Evolutionary conservation across 2,329 filamentous ascomycete species (phyloP).

Genomic region (Fonsecaea nubica): DNA sequence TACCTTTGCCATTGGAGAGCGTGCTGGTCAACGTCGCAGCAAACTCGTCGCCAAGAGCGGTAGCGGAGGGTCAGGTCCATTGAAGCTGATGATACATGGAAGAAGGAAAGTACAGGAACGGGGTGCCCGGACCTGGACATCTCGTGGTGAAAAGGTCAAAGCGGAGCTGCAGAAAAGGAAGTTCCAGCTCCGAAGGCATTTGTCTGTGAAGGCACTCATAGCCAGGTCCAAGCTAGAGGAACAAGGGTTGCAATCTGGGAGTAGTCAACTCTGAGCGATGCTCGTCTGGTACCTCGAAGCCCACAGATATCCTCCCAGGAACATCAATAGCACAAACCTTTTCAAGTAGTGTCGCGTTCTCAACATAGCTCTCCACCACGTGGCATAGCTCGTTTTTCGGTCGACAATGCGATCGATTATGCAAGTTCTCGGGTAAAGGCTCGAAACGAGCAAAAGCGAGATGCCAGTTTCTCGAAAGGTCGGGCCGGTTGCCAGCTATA

Average conservation of each 20-base stretch:
- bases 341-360: not conserved
- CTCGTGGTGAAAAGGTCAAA: not conserved
- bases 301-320: not conserved
- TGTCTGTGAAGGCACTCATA: not conserved
- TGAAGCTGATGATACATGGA: not conserved
- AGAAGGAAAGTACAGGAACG: not conserved
- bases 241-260: not conserved
- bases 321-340: not conserved
- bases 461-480: not conserved
- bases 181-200: not conserved
- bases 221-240: not conserved
- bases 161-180: not conserved
- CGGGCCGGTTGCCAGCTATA: not conserved
- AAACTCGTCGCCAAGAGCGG: not conserved
- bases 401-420: not conserved
- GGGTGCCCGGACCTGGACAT: not conserved
- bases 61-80: not conserved
- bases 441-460: not conserved
- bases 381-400: not conserved
- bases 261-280: not conserved
- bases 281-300: not conserved
- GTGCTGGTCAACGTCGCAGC: not conserved
- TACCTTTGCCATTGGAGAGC: conserved; percentile 15
- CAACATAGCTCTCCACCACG: not conserved
- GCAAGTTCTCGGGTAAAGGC: not conserved